Percentiles rank a stretch among this genome's conserved stretches.
phyloP scores from a whole-genome alignment of 306 rosid species.

The Comarum palustre region DNA sequence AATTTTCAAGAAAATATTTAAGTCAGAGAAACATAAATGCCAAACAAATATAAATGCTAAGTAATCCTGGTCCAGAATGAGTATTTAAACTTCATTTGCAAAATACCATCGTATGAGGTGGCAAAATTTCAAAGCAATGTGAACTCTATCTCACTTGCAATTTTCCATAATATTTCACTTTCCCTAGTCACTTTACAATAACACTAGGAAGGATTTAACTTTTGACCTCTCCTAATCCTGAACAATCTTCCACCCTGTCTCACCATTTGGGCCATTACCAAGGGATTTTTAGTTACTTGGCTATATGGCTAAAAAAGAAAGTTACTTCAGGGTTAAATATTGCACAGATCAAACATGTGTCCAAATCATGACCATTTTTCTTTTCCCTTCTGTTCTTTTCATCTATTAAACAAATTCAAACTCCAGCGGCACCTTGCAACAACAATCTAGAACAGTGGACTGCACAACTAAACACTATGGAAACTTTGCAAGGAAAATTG shows the following conservation, averaged over 20 bases:
- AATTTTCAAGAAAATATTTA: conserved; percentile 8
- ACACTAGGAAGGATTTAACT: background rate
- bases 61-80: background rate
- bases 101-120: background rate
- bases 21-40: conserved; percentile 3
- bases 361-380: background rate
- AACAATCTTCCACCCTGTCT: background rate
- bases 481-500: background rate
- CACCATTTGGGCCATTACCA: background rate
- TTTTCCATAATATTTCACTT: background rate
- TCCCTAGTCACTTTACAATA: background rate
- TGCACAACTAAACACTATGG: background rate
- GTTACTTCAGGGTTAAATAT: background rate
- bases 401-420: background rate
- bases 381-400: background rate
- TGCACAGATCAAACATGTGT: background rate
- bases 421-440: background rate
- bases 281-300: background rate
- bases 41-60: background rate
- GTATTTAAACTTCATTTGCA: background rate
- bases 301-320: background rate
- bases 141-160: background rate
- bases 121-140: background rate
- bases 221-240: background rate
- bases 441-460: background rate